Conservation (phyloP, 2,329 filamentous ascomycete genomes). For the Lachnellula subtilissima region DNA sequence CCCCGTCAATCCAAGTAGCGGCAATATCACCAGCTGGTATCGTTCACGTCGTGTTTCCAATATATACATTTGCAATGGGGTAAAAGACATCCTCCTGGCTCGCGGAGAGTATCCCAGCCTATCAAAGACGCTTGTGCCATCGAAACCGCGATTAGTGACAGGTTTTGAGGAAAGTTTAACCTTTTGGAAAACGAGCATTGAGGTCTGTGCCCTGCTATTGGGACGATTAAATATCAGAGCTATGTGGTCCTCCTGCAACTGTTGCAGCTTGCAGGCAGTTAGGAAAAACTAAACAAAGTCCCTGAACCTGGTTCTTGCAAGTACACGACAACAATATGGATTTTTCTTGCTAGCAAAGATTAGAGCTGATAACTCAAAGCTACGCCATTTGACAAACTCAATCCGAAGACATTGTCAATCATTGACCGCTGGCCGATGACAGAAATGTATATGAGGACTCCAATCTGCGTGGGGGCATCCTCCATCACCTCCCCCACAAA, state of each 20-base stretch:
- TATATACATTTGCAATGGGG: background rate
- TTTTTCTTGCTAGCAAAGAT: slow-evolving; percentile 6
- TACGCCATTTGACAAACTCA: slow-evolving; percentile 12
- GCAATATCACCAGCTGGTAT: background rate
- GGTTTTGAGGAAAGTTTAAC: slow-evolving; percentile 1
- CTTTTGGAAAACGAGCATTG: slow-evolving; percentile 11
- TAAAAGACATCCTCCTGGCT: background rate
- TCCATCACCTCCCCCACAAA: slow-evolving; percentile 13
- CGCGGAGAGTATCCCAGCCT: background rate
- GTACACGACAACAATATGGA: slow-evolving; percentile 7
- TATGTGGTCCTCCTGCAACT: slow-evolving; percentile 1
- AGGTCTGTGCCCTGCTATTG: slow-evolving; percentile 8
- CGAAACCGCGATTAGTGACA: too few relatives aligned
- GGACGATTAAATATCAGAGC: slow-evolving; percentile 11
- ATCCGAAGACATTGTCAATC: background rate
- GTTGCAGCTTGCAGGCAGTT: background rate
- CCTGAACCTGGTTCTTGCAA: background rate
- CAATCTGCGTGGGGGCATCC: slow-evolving; percentile 1
- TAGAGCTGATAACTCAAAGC: slow-evolving; percentile 19
- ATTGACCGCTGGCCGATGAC: background rate
- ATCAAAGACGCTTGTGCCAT: too few relatives aligned
- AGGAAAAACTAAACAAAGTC: background rate
- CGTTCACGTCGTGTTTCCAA: background rate
- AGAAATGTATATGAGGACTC: slow-evolving; percentile 7
- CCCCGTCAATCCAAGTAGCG: background rate